Evolutionary conservation across 192 early-diverging fungal genomes (phyloP), one percentile per base, ranked within the genome.

Genomic region (Coemansia sp.): DNA sequence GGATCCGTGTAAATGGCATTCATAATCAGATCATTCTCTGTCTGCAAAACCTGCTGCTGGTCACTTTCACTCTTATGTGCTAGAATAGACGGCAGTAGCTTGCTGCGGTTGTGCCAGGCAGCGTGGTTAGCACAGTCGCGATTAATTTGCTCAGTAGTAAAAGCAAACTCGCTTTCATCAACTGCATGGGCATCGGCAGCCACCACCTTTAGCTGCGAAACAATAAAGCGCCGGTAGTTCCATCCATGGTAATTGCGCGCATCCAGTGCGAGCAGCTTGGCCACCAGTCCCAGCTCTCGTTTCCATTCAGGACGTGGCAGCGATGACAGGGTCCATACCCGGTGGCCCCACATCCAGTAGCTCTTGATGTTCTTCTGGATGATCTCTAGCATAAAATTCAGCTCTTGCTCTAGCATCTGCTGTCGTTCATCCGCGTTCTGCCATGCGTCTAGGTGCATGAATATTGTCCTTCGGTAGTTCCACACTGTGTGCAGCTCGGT

Each of bases 341-440:
- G 86, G 76, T 99, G 97, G 68, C 91, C 91, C 90, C 93, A 99
- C 56, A 96, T 85, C 88, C 92, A 97, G 78, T 99, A 99, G 11
- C 92, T 95, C 68, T 99, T 99, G 38, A 94, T 91, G 57, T 92
- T 90, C 23, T 75, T 79, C 41, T 63, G 65, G 16, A 98, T 80
- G 11, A 85, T 70, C 28, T 87, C 83, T 55, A 90, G 83, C 35
- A 89, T 67, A 47, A 96, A 88, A 23, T 64, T 80, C 5, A 99
- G 83, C 56, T 99, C 97, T 11, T 63, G 53, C 18, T 68, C 69
- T 15, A 67, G 50, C 33, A 62, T 7, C 41, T 3, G 14, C 50
- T 67, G 56, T 13, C 62, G 49, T 18, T 53, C 9, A 0, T 55
- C 46, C 31, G 12, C 14, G 52, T 65, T 51, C 44, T 57, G 40